Base-by-base conservation (phyloP, 208 protist genomes). In the Acanthamoeba triangularis region DNA sequence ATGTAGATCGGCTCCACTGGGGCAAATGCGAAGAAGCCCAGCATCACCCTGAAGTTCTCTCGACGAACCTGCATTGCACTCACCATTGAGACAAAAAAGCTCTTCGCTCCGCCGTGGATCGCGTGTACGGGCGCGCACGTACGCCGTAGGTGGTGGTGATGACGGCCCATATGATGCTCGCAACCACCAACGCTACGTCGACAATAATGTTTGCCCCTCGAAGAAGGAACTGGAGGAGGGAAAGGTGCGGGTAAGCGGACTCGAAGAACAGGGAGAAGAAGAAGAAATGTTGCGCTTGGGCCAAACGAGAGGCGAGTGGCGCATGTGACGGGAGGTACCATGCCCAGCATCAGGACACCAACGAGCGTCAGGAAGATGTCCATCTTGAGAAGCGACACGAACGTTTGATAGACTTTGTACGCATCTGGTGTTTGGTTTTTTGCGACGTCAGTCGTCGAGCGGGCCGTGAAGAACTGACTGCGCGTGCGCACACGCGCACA, bases 11-110 rank as follows among this genome's bases (percentile, higher is more conserved):
- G 74, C 74, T 82, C 74, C 16, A 82, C 74, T 7, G 44, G 28
- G 30, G 74, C 33, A 7, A 82, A 82, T 1, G 74, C 74, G 23
- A 82, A 49, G 28, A 82, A 82, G 33, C 33, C 33, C 30, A 82
- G 74, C 74, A 82, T 82, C 74, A 82, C 74, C 41, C 74, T 37
- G 41, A 82, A 82, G 74, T 82, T 82, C 28, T 82, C 74, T 28
- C 74, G 33, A 54, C 74, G 74, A 23, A 82, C 74, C 74, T 82
- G 41, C 35, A 49, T 20, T 82, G 41, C 35, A 49, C 8, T 11
- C 74, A 49, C 7, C 20, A 82, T n/a, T 41, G 8, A 82, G 11
- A 41, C 8, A 16, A 82, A 18, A 20, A 82, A 52, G 37, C 7
- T 41, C 37, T 41, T 41, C 37, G 3, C 37, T 41, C 3, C 37